Percentiles rank a stretch among this genome's conserved stretches.
These are phyloP conservation scores for Apiospora phragmitis DNA, from an alignment of 2,329 filamentous ascomycete species.

Conservation along the genomic window DNA sequence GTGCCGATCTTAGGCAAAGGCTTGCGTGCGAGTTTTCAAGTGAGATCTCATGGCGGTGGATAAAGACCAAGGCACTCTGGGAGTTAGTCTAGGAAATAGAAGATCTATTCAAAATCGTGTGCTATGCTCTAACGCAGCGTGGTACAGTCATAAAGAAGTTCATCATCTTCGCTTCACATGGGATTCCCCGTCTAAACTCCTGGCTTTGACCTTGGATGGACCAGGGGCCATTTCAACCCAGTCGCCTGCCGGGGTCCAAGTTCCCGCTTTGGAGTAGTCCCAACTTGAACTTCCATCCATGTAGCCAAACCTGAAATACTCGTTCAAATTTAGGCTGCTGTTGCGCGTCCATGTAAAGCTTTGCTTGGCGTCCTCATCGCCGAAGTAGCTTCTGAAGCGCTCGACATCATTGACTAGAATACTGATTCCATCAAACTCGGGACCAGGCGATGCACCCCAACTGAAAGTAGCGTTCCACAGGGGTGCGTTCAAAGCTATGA, in stretches of 20 bases:
- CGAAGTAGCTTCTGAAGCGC: constrained; percentile 71
- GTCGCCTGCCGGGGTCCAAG: constrained; percentile 62
- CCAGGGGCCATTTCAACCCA: constrained; percentile 69
- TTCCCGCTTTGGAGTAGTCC: constrained; percentile 76
- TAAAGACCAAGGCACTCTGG: not conserved
- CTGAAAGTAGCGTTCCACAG: constrained; percentile 67
- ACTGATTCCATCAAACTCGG: constrained; percentile 72
- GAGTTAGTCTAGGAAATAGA: not conserved
- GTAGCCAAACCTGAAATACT: constrained; percentile 79
- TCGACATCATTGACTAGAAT: constrained; percentile 86
- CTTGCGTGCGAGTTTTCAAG: not conserved
- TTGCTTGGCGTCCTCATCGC: constrained; percentile 47
- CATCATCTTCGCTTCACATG: not conserved
- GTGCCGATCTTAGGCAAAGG: not conserved
- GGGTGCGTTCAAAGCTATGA: constrained; percentile 44
- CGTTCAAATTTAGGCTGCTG: constrained; percentile 46
- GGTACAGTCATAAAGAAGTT: not conserved
- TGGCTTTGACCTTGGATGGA: constrained; percentile 48
- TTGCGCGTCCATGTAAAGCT: constrained; percentile 62
- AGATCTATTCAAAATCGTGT: not conserved
- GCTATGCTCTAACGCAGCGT: not conserved
- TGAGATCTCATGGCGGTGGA: not conserved
- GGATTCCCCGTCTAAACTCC: constrained; percentile 19
- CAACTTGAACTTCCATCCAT: constrained; percentile 64
- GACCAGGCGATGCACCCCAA: constrained; percentile 49